Evolutionary conservation across 345 rosid genomes (phyloP).

Genomic region (Lenwebbia sp.): DNA sequence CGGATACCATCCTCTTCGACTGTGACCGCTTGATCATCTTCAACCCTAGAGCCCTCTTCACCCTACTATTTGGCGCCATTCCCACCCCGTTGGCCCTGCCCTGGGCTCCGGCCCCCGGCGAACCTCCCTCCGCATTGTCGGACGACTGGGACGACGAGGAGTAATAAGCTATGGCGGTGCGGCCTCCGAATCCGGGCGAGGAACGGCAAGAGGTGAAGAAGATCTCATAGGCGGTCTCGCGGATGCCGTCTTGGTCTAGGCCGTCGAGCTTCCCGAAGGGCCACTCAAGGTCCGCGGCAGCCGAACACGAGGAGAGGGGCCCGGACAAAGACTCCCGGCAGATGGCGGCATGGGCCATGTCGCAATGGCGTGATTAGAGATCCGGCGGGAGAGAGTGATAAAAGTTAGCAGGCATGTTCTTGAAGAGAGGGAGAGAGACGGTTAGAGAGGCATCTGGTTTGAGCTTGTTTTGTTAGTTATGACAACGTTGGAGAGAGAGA

Average conservation of each 20-base stretch:
- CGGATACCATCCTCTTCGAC: slow-evolving; percentile 55
- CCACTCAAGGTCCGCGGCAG: slow-evolving; percentile 44
- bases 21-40: slow-evolving; percentile 75
- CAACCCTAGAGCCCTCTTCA: slow-evolving; percentile 70
- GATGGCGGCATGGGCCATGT: slow-evolving; percentile 6
- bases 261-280: slow-evolving; percentile 59
- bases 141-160: background rate
- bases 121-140: slow-evolving; percentile 10
- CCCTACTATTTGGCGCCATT: slow-evolving; percentile 62
- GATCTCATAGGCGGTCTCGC: slow-evolving; percentile 81
- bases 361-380: slow-evolving; percentile 12
- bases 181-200: slow-evolving; percentile 81
- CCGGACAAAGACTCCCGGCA: slow-evolving; percentile 44
- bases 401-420: slow-evolving; percentile 17
- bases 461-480: background rate
- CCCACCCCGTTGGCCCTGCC: slow-evolving; percentile 40
- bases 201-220: slow-evolving; percentile 91
- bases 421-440: background rate
- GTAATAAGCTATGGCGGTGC: slow-evolving; percentile 39
- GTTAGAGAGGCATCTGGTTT: background rate
- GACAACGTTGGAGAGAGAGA: background rate
- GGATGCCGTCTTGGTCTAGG: slow-evolving; percentile 52
- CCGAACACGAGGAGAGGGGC: slow-evolving; percentile 11
- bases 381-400: slow-evolving; percentile 31
- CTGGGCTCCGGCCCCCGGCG: slow-evolving; percentile 6